Evolutionary conservation across 2,329 filamentous ascomycete species (phyloP).

Genomic region (Lasiodiplodia gonubiensis): DNA sequence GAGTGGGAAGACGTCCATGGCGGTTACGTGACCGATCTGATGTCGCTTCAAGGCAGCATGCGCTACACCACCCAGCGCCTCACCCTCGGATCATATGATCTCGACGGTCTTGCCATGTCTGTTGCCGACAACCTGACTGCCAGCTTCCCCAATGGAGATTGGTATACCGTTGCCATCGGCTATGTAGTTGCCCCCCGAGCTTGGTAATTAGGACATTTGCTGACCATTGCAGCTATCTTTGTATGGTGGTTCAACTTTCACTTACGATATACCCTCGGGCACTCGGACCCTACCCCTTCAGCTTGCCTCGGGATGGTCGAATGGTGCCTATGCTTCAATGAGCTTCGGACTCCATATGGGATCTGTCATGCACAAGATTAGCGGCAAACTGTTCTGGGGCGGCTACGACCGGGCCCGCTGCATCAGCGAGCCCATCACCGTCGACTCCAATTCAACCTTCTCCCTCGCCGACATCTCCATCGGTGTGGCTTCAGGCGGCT

Average conservation of each 20-base stretch:
- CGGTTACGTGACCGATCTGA: not conserved
- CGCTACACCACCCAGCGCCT: conserved; percentile 3
- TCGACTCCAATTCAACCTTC: conserved; percentile 31
- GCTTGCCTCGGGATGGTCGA: not conserved
- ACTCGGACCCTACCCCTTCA: not conserved
- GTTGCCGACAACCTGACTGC: conserved; percentile 9
- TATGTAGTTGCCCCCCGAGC: not conserved
- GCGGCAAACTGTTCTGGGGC: conserved; percentile 42
- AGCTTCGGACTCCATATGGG: conserved; percentile 46
- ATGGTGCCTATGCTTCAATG: conserved; percentile 33
- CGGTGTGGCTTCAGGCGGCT: conserved; percentile 45
- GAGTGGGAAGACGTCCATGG: not conserved
- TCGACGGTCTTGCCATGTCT: not conserved
- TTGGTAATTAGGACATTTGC: not conserved
- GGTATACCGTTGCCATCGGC: conserved; percentile 8
- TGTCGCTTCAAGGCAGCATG: not conserved
- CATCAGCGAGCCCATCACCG: conserved; percentile 36
- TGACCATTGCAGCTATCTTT: not conserved
- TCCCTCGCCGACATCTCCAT: conserved; percentile 46
- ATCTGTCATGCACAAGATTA: conserved; percentile 36
- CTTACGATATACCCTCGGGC: not conserved
- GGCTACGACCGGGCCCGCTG: conserved; percentile 44
- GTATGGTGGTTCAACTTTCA: not conserved
- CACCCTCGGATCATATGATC: not conserved
- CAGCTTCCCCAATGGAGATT: not conserved